Evolutionary conservation across 2,329 filamentous ascomycete genomes (phyloP).

Genomic region (Aureobasidium sp.): DNA sequence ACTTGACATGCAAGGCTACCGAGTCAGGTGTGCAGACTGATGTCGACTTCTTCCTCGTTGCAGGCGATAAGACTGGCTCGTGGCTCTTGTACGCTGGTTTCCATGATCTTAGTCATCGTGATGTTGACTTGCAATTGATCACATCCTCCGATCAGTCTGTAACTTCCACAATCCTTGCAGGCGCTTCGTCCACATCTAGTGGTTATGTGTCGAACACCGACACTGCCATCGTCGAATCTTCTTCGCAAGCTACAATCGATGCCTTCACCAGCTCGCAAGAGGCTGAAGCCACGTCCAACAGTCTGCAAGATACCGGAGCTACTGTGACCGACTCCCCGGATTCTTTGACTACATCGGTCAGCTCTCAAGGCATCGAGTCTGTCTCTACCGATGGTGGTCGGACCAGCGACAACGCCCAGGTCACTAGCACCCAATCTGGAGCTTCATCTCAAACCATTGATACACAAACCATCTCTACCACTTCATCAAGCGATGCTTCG

Average conservation of each 20-base stretch:
- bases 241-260: background rate
- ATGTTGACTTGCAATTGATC: background rate
- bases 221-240: background rate
- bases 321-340: background rate
- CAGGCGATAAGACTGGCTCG: background rate
- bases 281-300: background rate
- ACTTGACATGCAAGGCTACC: background rate
- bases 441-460: too few species aligned
- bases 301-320: background rate
- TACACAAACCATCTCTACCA: too few species aligned
- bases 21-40: background rate
- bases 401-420: background rate
- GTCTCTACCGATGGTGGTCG: background rate
- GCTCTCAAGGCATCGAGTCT: background rate
- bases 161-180: background rate
- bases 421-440: background rate
- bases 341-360: background rate
- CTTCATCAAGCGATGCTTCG: background rate
- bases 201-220: background rate
- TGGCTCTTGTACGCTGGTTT: conserved; percentile 8
- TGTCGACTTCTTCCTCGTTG: background rate
- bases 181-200: background rate
- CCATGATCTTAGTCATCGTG: background rate
- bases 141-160: background rate
- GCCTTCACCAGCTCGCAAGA: background rate